phyloP scores from a whole-genome alignment of 352 stramenopile species.

The Globisporangium lucens region DNA sequence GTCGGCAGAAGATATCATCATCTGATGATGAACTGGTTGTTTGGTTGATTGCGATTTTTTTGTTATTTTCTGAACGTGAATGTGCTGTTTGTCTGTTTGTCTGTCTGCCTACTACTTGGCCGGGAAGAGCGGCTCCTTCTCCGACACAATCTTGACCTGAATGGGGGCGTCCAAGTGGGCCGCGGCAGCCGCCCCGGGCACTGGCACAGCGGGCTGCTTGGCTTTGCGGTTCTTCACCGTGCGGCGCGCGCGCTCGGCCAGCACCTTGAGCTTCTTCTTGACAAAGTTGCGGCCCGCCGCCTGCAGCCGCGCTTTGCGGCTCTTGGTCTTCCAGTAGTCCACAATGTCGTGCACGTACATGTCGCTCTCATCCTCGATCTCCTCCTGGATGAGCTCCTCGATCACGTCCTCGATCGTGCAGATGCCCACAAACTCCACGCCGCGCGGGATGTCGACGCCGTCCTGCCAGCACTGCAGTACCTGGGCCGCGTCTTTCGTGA shows the following conservation, averaged over 20 bases:
- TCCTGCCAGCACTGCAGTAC: slow-evolving; percentile 60
- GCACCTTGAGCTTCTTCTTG: slow-evolving; percentile 49
- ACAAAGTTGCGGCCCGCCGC: slow-evolving; percentile 34
- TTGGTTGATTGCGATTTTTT: not conserved
- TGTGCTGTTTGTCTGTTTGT: not conserved
- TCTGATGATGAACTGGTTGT: not conserved
- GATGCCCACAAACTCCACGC: slow-evolving; percentile 77
- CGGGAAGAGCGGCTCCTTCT: slow-evolving; percentile 25
- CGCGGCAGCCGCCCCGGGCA: not conserved
- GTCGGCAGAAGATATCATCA: not conserved
- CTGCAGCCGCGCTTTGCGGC: slow-evolving; percentile 31
- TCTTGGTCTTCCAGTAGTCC: slow-evolving; percentile 51
- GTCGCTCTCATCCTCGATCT: slow-evolving; percentile 90
- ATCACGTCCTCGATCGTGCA: slow-evolving; percentile 92
- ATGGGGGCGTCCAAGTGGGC: slow-evolving; percentile 24
- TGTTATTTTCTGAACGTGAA: slow-evolving; percentile 2
- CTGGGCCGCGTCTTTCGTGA: slow-evolving; percentile 50
- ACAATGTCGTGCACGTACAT: slow-evolving; percentile 59
- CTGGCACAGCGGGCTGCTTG: slow-evolving; percentile 4
- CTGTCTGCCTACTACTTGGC: slow-evolving; percentile 7
- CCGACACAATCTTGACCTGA: slow-evolving; percentile 34
- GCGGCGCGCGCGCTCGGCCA: slow-evolving; percentile 48
- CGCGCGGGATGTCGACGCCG: slow-evolving; percentile 30
- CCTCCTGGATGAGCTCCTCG: slow-evolving; percentile 87
- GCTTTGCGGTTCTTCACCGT: slow-evolving; percentile 34